Conservation (phyloP, 2,329 filamentous ascomycete genomes). For the Monosporascus cannonballus region DNA sequence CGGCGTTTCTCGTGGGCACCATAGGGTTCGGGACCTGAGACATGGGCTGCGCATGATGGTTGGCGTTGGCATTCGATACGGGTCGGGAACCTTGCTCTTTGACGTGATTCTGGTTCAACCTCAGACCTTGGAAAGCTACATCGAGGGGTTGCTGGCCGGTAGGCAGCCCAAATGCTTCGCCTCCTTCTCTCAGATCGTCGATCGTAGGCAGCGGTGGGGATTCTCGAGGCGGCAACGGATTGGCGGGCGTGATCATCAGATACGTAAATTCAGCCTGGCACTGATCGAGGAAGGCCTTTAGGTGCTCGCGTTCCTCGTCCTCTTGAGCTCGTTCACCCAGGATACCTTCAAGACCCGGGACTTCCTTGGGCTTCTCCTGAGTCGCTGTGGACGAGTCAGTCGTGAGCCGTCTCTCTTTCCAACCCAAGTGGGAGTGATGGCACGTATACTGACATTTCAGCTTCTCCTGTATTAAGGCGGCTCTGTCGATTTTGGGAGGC, state of each 20-base stretch:
- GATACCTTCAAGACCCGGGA: slow-evolving; percentile 38
- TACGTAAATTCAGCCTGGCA: slow-evolving; percentile 63
- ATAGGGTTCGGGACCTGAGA: slow-evolving; percentile 31
- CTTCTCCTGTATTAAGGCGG: slow-evolving; percentile 50
- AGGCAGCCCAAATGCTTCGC: slow-evolving; percentile 41
- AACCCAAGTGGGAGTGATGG: background rate
- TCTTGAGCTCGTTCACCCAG: slow-evolving; percentile 21
- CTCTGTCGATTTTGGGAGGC: slow-evolving; percentile 34
- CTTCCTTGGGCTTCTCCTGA: slow-evolving; percentile 32
- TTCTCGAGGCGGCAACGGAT: slow-evolving; percentile 59
- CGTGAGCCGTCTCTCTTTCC: background rate
- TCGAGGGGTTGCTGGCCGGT: slow-evolving; percentile 35
- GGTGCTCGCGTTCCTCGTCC: slow-evolving; percentile 40
- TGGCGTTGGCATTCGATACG: slow-evolving; percentile 40
- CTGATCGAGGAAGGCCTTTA: slow-evolving; percentile 58
- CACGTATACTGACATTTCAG: slow-evolving; percentile 41
- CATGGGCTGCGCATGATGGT: slow-evolving; percentile 53
- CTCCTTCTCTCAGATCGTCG: slow-evolving; percentile 52
- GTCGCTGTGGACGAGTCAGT: slow-evolving; percentile 29
- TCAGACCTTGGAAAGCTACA: slow-evolving; percentile 26
- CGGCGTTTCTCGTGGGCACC: slow-evolving; percentile 29
- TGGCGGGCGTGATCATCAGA: slow-evolving; percentile 61
- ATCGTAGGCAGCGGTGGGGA: slow-evolving; percentile 52
- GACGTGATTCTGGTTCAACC: slow-evolving; percentile 49
- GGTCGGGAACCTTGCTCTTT: slow-evolving; percentile 49